Evolutionary conservation across 768 basidiomycete genomes (phyloP).

Genomic region (Hericium erinaceus): DNA sequence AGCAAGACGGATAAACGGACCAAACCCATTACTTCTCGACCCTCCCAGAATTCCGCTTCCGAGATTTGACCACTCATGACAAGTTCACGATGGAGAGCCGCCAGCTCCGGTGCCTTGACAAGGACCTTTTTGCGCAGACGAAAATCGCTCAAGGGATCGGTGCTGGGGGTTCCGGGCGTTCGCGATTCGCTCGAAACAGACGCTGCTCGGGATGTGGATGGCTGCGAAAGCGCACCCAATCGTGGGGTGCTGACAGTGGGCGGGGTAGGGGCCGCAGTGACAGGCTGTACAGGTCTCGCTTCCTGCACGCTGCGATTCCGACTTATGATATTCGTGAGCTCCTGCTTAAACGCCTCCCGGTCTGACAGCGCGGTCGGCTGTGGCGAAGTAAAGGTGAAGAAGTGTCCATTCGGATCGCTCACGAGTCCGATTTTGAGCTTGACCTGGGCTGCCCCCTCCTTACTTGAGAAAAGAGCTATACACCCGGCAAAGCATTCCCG

Average conservation of each 20-base stretch:
- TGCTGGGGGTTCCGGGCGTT: conserved; percentile 43
- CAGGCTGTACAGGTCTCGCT: conserved; percentile 9
- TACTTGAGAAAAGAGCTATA: conserved; percentile 76
- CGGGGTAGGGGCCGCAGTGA: conserved; percentile 12
- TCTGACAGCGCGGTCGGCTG: conserved; percentile 55
- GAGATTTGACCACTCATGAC: conserved; percentile 80
- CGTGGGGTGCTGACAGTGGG: conserved; percentile 15
- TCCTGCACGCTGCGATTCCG: conserved; percentile 42
- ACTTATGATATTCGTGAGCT: conserved; percentile 68
- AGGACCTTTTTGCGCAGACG: conserved; percentile 73
- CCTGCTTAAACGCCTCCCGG: conserved; percentile 75
- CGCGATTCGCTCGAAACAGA: conserved; percentile 50
- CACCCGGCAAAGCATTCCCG: neutral
- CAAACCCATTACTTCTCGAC: conserved; percentile 70
- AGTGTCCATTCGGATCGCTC: conserved; percentile 65
- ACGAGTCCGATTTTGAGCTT: conserved; percentile 65
- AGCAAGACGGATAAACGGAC: conserved; percentile 12
- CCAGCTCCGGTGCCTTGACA: conserved; percentile 67
- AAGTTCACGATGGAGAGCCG: conserved; percentile 76
- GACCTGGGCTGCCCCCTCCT: conserved; percentile 73
- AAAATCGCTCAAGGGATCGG: conserved; percentile 58
- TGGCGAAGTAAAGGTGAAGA: conserved; percentile 72
- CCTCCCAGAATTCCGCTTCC: conserved; percentile 96
- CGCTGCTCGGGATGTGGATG: conserved; percentile 49
- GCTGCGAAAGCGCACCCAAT: conserved; percentile 25